Evolutionary conservation across 148 eudicot genomes (phyloP).

Genomic region (Cornus controversa): DNA sequence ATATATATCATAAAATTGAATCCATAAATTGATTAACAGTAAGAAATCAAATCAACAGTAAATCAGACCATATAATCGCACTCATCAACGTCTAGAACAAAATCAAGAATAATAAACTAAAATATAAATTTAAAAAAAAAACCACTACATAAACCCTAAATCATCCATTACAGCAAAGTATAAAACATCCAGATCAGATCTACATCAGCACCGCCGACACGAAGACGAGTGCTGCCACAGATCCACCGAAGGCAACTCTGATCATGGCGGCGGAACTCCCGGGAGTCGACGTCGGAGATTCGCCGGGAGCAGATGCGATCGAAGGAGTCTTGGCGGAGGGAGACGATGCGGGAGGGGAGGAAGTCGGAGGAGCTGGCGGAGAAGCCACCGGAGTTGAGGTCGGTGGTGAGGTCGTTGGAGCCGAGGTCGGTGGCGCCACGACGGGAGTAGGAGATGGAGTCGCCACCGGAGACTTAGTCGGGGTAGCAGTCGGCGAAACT

Average conservation of each 20-base stretch:
- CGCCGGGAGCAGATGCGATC: neutral
- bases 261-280: conserved; percentile 29
- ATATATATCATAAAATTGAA: no score
- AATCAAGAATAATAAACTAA: neutral
- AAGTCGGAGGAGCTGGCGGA: conserved; percentile 24
- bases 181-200: conserved; percentile 30
- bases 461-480: conserved; percentile 18
- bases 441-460: conserved; percentile 13
- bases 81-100: neutral
- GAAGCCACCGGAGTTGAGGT: conserved; percentile 16
- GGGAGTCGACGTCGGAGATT: neutral
- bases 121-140: neutral
- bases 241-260: conserved; percentile 42
- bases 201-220: conserved; percentile 45
- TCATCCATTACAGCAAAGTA: neutral
- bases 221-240: conserved; percentile 33
- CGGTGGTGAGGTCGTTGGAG: conserved; percentile 12
- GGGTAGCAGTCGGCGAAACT: conserved; percentile 25
- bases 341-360: conserved; percentile 8
- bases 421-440: conserved; percentile 15
- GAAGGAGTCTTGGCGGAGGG: neutral
- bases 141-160: neutral
- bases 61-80: neutral
- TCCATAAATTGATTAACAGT: no score
- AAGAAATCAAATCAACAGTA: no score